Conservation (phyloP, 176 grass and related monocot genomes). For the Oryza nivara region DNA sequence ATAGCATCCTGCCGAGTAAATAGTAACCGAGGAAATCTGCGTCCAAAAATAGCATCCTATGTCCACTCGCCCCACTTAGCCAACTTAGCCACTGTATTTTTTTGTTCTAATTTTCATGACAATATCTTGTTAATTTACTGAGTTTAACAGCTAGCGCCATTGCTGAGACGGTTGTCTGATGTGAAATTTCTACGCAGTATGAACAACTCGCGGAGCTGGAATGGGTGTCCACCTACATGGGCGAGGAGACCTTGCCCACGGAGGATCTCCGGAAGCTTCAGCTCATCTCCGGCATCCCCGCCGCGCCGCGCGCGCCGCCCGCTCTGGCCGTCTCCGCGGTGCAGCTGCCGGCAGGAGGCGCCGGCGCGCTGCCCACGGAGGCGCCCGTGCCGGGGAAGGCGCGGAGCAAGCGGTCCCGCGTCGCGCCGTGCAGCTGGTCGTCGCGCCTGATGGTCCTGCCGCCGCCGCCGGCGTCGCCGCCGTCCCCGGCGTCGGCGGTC, state of each 20-base stretch:
- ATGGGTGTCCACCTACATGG: conserved; percentile 89
- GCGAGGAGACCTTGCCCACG: conserved; percentile 79
- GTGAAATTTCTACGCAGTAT: conserved; percentile 59
- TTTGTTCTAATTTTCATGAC: not conserved
- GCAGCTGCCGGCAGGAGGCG: not conserved
- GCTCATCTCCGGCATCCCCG: conserved; percentile 66
- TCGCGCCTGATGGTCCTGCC: conserved; percentile 63
- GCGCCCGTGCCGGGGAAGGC: conserved; percentile 59
- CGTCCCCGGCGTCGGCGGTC: conserved; percentile 33
- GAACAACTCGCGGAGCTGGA: conserved; percentile 93
- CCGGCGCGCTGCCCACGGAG: conserved; percentile 31
- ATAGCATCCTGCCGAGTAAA: not conserved
- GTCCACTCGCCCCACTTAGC: not conserved
- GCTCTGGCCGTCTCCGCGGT: not conserved
- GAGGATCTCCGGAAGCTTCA: conserved; percentile 90
- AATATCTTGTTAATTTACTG: not conserved
- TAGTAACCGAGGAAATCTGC: conserved; percentile 39
- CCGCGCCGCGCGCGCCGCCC: conserved; percentile 4
- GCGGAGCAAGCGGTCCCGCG: conserved; percentile 72
- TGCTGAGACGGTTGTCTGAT: conserved; percentile 21
- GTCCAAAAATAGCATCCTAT: conserved; percentile 42
- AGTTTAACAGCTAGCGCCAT: conserved; percentile 26
- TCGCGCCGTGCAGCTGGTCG: conserved; percentile 64
- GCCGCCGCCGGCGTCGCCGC: conserved; percentile 16
- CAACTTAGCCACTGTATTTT: not conserved